Percentiles rank a stretch among this genome's conserved stretches.
phyloP scores from a whole-genome alignment of 2,329 filamentous ascomycete genomes.

The Parafenestella ontariensis region DNA sequence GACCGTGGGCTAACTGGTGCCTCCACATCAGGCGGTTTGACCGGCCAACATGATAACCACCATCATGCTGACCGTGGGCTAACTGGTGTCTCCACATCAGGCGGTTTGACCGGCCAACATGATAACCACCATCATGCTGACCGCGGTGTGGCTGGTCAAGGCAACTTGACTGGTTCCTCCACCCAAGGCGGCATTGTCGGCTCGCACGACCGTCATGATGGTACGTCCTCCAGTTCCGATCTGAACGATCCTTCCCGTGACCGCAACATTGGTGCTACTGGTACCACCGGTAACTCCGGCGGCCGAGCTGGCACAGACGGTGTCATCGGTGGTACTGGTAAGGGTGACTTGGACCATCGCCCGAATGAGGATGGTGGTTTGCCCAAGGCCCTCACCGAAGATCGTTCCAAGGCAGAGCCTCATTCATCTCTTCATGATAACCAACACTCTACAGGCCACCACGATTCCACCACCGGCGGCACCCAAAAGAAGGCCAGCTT shows the following conservation, averaged over 20 bases:
- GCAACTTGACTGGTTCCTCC: constrained; percentile 7
- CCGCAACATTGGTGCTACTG: neutral
- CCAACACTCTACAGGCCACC: constrained; percentile 18
- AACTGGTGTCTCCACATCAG: constrained; percentile 4
- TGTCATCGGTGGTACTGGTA: constrained; percentile 13
- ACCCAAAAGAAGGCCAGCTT: constrained; percentile 54
- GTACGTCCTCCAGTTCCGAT: constrained; percentile 7
- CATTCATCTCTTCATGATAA: constrained; percentile 25
- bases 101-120: constrained; percentile 1
- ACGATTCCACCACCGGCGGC: constrained; percentile 12
- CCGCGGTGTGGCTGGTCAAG: constrained; percentile 6
- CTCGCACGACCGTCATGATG: constrained; percentile 6
- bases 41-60: neutral
- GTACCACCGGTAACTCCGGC: neutral
- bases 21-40: constrained; percentile 2
- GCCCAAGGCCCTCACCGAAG: constrained; percentile 16
- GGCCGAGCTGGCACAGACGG: constrained; percentile 1
- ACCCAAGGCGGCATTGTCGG: constrained; percentile 2
- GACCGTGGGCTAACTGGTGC: constrained; percentile 13
- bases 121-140: constrained; percentile 1
- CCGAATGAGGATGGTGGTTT: constrained; percentile 17
- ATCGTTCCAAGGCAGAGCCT: constrained; percentile 15
- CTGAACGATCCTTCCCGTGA: neutral
- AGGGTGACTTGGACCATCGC: constrained; percentile 11
- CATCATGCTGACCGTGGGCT: constrained; percentile 8